phyloP scores from a whole-genome alignment of 164 flowering plant species.

The Stephania yunnanensis region DNA sequence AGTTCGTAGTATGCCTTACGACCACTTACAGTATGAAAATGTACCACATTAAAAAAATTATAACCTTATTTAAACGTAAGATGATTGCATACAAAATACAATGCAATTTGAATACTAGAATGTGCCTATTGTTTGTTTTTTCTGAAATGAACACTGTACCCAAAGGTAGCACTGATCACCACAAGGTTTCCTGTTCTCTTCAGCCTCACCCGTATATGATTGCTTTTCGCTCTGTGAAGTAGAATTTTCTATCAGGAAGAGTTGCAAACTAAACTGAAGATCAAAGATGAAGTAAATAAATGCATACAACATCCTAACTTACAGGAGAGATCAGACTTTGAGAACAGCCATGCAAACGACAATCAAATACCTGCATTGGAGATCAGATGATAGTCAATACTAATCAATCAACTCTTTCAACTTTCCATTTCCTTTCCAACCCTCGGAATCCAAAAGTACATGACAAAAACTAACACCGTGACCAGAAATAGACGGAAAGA shows the following conservation, averaged over 20 bases:
- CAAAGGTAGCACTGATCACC: conserved; percentile 70
- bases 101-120: not conserved
- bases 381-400: conserved; percentile 8
- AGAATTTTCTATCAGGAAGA: conserved; percentile 7
- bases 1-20: not conserved
- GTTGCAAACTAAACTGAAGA: not conserved
- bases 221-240: conserved; percentile 73
- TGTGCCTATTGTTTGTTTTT: not conserved
- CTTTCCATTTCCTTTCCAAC: not conserved
- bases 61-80: not conserved
- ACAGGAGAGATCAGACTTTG: conserved; percentile 69
- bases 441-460: not conserved
- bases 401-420: not conserved
- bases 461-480: not conserved
- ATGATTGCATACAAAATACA: not conserved
- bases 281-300: conserved; percentile 1
- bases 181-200: conserved; percentile 76
- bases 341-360: conserved; percentile 96
- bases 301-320: conserved; percentile 25
- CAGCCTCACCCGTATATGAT: conserved; percentile 41
- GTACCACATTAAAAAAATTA: not conserved
- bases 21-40: not conserved
- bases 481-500: not conserved
- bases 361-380: conserved; percentile 72
- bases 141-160: conserved; percentile 35